phyloP scores from a whole-genome alignment of 2,329 filamentous ascomycete genomes.

The Cladophialophora carrionii region DNA sequence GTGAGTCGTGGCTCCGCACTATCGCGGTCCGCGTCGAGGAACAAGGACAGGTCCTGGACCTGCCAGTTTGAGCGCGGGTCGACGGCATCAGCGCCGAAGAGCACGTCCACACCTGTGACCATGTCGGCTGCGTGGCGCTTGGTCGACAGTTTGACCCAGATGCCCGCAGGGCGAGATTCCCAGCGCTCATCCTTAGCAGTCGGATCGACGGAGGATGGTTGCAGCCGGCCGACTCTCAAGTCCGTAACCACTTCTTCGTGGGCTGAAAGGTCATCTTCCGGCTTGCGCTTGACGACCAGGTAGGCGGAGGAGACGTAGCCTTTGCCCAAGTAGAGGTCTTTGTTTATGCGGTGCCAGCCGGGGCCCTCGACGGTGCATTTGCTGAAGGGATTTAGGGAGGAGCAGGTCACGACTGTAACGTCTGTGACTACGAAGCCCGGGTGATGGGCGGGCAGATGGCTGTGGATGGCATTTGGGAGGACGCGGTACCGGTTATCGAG shows the following conservation, averaged over 20 bases:
- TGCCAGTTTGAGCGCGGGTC: slow-evolving; percentile 87
- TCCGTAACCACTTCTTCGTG: slow-evolving; percentile 81
- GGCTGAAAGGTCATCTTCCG: slow-evolving; percentile 76
- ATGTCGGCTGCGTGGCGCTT: slow-evolving; percentile 74
- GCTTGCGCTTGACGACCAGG: slow-evolving; percentile 79
- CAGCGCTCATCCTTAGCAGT: slow-evolving; percentile 66
- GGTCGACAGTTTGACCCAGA: slow-evolving; percentile 79
- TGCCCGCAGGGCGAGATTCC: slow-evolving; percentile 74
- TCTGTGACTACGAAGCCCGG: slow-evolving; percentile 84
- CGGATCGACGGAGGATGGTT: slow-evolving; percentile 64
- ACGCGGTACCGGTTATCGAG: slow-evolving; percentile 88
- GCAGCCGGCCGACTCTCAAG: slow-evolving; percentile 71
- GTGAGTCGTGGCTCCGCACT: slow-evolving; percentile 74
- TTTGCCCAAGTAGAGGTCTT: slow-evolving; percentile 79
- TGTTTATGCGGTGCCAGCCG: slow-evolving; percentile 82
- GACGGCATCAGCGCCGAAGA: slow-evolving; percentile 88
- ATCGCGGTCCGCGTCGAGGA: slow-evolving; percentile 65
- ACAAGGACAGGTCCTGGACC: slow-evolving; percentile 71
- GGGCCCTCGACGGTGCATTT: slow-evolving; percentile 73
- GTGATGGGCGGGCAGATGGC: slow-evolving; percentile 82
- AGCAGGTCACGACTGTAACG: slow-evolving; percentile 76
- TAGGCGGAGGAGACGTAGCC: slow-evolving; percentile 77
- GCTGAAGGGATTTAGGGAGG: slow-evolving; percentile 71
- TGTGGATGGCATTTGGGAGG: slow-evolving; percentile 81
- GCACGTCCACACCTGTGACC: slow-evolving; percentile 79